These are phyloP conservation scores for Pichia nakasei DNA, from an alignment of 805 yeast species.

Conservation along the genomic window DNA sequence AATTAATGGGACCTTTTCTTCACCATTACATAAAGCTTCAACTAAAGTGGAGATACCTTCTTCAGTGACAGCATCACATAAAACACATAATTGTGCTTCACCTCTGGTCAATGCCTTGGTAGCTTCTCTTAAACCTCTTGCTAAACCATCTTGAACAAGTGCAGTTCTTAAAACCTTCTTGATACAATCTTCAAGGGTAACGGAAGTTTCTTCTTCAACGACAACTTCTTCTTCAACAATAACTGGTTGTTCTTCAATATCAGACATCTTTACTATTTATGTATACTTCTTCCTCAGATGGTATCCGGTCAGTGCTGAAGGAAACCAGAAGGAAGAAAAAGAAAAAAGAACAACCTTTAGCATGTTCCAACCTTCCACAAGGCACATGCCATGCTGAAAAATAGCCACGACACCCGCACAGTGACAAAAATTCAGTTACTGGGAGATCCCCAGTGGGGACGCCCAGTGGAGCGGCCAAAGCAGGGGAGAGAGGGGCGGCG, in stretches of 20 bases:
- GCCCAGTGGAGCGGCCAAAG: too few relatives aligned
- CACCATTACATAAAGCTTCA: constrained; percentile 98
- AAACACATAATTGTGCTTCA: constrained; percentile 95
- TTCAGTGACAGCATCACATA: constrained; percentile 98
- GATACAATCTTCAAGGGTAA: constrained; percentile 97
- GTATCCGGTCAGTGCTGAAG: constrained; percentile 30
- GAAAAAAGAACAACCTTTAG: too few relatives aligned
- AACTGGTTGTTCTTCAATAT: constrained; percentile 82
- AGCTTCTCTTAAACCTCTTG: constrained; percentile 99
- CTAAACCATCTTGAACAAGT: constrained; percentile 97
- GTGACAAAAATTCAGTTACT: too few relatives aligned
- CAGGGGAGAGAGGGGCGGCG: too few relatives aligned
- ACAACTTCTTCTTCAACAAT: constrained; percentile 70
- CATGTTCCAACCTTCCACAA: too few relatives aligned
- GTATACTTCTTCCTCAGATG: constrained; percentile 32
- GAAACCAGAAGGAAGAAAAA: constrained; percentile 1
- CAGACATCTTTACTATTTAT: constrained; percentile 75
- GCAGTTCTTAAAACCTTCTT: constrained; percentile 97
- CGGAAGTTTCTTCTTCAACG: constrained; percentile 77
- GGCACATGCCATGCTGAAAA: too few relatives aligned
- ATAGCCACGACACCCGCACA: too few relatives aligned
- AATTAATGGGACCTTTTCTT: constrained; percentile 92
- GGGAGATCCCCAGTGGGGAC: too few relatives aligned
- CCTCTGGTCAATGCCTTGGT: constrained; percentile 97
- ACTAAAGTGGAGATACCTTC: constrained; percentile 92